A percentile compares a stretch with the other conserved stretches of the same genome.
These are phyloP conservation scores for Wickerhamiella sergipiensis DNA, from an alignment of 805 yeast species.

Conservation along the genomic window DNA sequence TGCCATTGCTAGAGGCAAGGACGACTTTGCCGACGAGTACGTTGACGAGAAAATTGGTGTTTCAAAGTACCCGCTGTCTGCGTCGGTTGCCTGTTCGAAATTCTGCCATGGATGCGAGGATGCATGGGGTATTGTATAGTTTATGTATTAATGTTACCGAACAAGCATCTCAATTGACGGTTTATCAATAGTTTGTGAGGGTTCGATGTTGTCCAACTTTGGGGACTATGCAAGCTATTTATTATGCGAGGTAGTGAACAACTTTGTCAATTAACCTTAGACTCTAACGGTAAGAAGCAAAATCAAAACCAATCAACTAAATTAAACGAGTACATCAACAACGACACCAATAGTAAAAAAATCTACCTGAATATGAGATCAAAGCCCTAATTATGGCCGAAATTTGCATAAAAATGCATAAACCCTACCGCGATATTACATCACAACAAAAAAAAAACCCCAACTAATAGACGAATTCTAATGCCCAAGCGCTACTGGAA, in stretches of 20 bases:
- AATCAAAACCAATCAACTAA: no score
- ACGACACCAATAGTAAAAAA: not conserved
- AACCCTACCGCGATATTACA: not conserved
- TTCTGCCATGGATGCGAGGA: conserved; percentile 98
- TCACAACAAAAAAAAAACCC: not conserved
- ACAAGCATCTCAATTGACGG: no score
- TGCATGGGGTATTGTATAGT: conserved; percentile 69
- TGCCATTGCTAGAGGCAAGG: conserved; percentile 98
- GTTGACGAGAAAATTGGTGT: conserved; percentile 95
- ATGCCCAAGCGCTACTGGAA: no score
- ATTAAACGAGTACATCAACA: not conserved
- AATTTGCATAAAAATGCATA: not conserved
- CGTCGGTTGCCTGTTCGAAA: conserved; percentile 95
- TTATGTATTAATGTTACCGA: not conserved
- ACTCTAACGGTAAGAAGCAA: no score
- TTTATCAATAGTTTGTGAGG: no score
- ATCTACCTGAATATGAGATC: not conserved
- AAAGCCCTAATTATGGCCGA: not conserved
- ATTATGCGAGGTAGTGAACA: not conserved
- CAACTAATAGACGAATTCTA: no score
- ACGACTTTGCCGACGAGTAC: conserved; percentile 91
- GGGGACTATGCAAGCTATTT: not conserved
- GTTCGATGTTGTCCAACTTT: no score
- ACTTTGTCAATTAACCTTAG: no score
- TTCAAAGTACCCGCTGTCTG: conserved; percentile 88